These are phyloP conservation scores for Kwoniella botswanensis DNA, from an alignment of 768 basidiomycete species.

Conservation along the genomic window DNA sequence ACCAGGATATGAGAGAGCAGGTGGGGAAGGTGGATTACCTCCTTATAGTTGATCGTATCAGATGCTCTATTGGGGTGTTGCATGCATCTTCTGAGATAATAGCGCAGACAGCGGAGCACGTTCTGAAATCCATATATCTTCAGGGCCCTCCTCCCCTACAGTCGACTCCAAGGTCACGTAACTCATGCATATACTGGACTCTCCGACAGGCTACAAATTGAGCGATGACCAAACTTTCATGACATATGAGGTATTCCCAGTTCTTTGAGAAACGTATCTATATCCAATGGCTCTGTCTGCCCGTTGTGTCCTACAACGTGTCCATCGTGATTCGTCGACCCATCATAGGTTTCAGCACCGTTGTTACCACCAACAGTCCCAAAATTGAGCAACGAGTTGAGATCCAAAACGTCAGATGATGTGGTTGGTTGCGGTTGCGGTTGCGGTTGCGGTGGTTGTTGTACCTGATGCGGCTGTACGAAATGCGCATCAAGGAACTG, in stretches of 20 bases:
- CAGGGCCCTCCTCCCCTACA: too few species aligned
- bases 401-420: neutral
- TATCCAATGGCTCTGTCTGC: neutral
- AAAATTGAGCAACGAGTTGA: neutral
- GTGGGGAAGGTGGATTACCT: slow-evolving; percentile 21
- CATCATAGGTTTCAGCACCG: neutral
- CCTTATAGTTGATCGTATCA: slow-evolving; percentile 20
- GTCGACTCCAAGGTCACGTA: too few species aligned
- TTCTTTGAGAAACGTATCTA: slow-evolving; percentile 1
- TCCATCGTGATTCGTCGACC: neutral
- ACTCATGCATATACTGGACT: too few species aligned
- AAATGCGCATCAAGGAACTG: neutral
- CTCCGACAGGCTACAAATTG: too few species aligned
- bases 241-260: neutral
- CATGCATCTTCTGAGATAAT: too few species aligned
- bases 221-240: too few species aligned
- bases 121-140: too few species aligned
- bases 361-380: neutral
- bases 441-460: neutral
- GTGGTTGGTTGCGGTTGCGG: too few species aligned
- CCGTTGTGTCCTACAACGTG: neutral
- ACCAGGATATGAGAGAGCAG: slow-evolving; percentile 23
- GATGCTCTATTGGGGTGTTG: too few species aligned
- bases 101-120: too few species aligned
- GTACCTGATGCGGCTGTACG: neutral